A percentile compares a stretch with the other conserved stretches of the same genome.
Evolutionary conservation across 139 green algal species (phyloP).

Genomic region (Tetratostichococcus sp.): DNA sequence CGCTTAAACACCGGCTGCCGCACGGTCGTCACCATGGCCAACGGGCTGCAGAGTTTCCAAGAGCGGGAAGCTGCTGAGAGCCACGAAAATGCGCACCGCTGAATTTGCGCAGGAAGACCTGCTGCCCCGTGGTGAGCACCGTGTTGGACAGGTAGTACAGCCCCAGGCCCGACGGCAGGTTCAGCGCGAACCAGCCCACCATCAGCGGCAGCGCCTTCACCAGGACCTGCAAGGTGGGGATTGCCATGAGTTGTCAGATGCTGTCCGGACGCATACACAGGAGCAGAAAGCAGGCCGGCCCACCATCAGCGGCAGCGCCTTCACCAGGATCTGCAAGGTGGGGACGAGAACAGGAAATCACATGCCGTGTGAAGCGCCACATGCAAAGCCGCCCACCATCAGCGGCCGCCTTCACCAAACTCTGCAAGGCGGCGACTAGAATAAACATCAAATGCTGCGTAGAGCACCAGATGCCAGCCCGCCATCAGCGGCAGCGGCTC

Average conservation of each 20-base stretch:
- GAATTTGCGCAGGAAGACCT: constrained; percentile 79
- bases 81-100: constrained; percentile 52
- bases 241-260: constrained; percentile 25
- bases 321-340: constrained; percentile 31
- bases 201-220: constrained; percentile 71
- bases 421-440: too few relatives aligned
- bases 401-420: too few relatives aligned
- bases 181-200: constrained; percentile 86
- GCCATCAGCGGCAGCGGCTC: too few relatives aligned
- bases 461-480: too few relatives aligned
- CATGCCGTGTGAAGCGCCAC: too few relatives aligned
- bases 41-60: neutral
- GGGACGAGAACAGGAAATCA: neutral
- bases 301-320: constrained; percentile 77
- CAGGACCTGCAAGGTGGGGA: constrained; percentile 35
- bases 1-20: too few relatives aligned
- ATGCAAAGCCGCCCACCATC: too few relatives aligned
- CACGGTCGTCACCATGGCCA: too few relatives aligned
- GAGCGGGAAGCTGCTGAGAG: too few relatives aligned
- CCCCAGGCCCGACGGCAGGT: constrained; percentile 77
- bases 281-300: constrained; percentile 56
- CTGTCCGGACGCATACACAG: too few relatives aligned
- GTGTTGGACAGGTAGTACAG: constrained; percentile 93
- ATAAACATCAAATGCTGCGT: too few relatives aligned
- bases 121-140: constrained; percentile 55